Evolutionary conservation across 179 eudicot genomes (phyloP), one percentile per base, ranked within the genome.

Genomic region (Silene noctiflora): DNA sequence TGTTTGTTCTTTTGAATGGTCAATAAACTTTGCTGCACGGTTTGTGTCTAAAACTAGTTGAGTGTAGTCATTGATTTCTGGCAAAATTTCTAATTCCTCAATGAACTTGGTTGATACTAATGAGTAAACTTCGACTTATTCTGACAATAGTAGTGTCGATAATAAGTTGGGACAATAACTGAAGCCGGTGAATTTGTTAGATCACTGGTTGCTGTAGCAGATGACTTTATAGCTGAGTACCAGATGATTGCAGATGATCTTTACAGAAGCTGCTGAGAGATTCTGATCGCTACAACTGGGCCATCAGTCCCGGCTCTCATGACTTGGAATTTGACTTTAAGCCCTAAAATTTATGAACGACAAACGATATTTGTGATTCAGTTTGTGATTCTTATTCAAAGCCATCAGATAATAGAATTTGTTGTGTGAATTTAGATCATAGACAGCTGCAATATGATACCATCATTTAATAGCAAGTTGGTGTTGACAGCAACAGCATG

Each of bases 401-500:
- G 10, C 10, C 9, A 39, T 39, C 44, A 39, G 44, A 39, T 39
- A 0, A 39, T 39, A 39, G 8, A 6, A 39, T 39, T 39, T 6
- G 9, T 6, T 8, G 44, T 4, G 35, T 33, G 4, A 3, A 33
- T 4, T 3, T 39, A 42, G 48, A 42, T 53, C 56, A 51, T 51
- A 14, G 3, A 51, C n/a, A 13, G 56, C 56, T 12, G 69, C 46
- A 24, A 59, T 33, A 48, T 14, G 20, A 11, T 86, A 92, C 98
- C 97, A 59, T 91, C 97, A 72, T 94, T 94, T 35, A 81, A 81
- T 74, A 85, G 97, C 80, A 94, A 76, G 81, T 94, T 94, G 79
- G 98, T 94, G 84, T 88, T 90, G 67, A 94, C 88, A 44, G 96
- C 98, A 44, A 88, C 97, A 62, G 96, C 94, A 81, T 92, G 90